Conservation (phyloP, 768 basidiomycete genomes). For the Kwoniella shandongensis region DNA sequence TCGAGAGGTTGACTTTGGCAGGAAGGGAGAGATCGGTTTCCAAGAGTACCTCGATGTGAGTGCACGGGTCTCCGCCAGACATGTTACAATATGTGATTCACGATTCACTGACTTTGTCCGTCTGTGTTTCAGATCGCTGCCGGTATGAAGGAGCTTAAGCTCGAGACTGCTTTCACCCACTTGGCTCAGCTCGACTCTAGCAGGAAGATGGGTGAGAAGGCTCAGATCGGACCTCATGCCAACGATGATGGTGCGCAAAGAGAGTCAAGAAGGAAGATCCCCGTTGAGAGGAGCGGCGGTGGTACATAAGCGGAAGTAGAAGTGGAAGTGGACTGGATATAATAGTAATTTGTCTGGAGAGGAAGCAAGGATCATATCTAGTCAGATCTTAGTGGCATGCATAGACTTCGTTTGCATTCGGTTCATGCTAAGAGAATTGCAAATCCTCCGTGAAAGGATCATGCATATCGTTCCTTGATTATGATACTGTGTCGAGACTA, state of each 20-base stretch:
- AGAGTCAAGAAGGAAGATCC: slow-evolving; percentile 57
- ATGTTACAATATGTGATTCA: background rate
- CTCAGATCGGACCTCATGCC: slow-evolving; percentile 58
- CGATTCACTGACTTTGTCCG: background rate
- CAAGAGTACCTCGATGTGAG: slow-evolving; percentile 86
- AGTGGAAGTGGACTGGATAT: too few species aligned
- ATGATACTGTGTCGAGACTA: too few species aligned
- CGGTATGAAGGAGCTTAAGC: slow-evolving; percentile 54
- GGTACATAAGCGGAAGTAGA: slow-evolving; percentile 48
- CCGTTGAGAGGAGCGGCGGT: slow-evolving; percentile 62
- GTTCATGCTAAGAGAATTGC: too few species aligned
- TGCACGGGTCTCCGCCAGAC: too few species aligned
- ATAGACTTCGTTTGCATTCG: too few species aligned
- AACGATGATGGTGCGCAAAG: slow-evolving; percentile 41
- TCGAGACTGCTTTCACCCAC: slow-evolving; percentile 54
- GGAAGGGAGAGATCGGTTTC: slow-evolving; percentile 64
- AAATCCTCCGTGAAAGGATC: too few species aligned
- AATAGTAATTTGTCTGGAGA: too few species aligned
- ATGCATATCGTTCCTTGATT: too few species aligned
- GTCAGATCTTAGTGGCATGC: too few species aligned
- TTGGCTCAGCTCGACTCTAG: slow-evolving; percentile 45
- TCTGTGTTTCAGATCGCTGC: slow-evolving; percentile 51
- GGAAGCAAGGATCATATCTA: too few species aligned
- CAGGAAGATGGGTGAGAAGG: slow-evolving; percentile 58
- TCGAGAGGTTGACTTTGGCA: slow-evolving; percentile 54